Percentiles rank a stretch among this genome's conserved stretches.
phyloP scores from a whole-genome alignment of 257 asterid genomes.

The Marsdenia floribunda region DNA sequence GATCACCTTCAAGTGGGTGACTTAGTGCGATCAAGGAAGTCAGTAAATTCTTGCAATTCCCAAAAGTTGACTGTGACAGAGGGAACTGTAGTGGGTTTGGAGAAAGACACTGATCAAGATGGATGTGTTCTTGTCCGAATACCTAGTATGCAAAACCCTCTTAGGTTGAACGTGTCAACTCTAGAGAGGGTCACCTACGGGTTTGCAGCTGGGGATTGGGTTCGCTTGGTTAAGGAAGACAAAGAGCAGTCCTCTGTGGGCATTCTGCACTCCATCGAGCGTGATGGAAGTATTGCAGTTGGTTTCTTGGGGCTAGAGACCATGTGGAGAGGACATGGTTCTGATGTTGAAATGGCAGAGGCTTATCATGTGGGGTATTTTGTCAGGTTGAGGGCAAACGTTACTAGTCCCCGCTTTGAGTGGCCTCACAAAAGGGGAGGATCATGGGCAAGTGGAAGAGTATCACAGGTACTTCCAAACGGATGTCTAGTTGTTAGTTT shows the following conservation, averaged over 20 bases:
- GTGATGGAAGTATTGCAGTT: conserved; percentile 41
- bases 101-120: conserved; percentile 46
- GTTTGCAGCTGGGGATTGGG: conserved; percentile 64
- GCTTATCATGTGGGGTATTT: conserved; percentile 44
- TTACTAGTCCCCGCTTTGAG: conserved; percentile 40
- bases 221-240: conserved; percentile 30
- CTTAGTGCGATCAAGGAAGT: conserved; percentile 46
- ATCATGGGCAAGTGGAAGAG: conserved; percentile 49
- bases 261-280: conserved; percentile 42
- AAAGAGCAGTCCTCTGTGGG: conserved; percentile 45
- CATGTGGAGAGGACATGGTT: conserved; percentile 45
- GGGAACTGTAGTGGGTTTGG: conserved; percentile 54
- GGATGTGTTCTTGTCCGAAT: conserved; percentile 43
- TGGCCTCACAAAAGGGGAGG: conserved; percentile 52
- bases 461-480: conserved; percentile 44
- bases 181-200: conserved; percentile 53
- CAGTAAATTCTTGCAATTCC: conserved; percentile 26
- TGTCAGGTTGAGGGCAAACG: conserved; percentile 39
- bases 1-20: conserved; percentile 59
- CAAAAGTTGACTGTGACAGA: conserved; percentile 32
- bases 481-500: conserved; percentile 54
- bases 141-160: conserved; percentile 37
- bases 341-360: conserved; percentile 38
- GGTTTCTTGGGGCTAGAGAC: conserved; percentile 53
- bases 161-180: conserved; percentile 35